Percentiles rank a stretch among this genome's conserved stretches.
phyloP scores from a whole-genome alignment of 768 basidiomycete genomes.

The Collybiopsis luxurians region DNA sequence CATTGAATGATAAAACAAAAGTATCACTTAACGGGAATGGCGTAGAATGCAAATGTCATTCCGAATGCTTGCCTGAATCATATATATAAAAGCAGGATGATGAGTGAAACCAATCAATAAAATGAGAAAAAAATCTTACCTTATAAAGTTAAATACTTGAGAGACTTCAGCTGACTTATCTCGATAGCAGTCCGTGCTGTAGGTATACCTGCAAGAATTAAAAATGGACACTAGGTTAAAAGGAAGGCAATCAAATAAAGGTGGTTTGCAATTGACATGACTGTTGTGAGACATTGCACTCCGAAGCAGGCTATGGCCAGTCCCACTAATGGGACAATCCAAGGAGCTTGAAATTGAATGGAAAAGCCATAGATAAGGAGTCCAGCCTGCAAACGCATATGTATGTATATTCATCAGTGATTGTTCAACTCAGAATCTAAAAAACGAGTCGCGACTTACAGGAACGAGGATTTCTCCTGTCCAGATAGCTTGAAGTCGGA shows the following conservation, averaged over 20 bases:
- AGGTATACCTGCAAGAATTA: not conserved
- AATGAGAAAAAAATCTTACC: not conserved
- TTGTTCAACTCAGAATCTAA: too few species aligned
- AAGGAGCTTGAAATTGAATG: not conserved
- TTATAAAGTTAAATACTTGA: constrained; percentile 1
- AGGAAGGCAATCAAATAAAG: too few species aligned
- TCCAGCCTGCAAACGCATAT: not conserved
- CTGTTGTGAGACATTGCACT: not conserved
- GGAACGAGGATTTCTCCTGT: not conserved
- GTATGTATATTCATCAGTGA: too few species aligned
- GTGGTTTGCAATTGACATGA: too few species aligned
- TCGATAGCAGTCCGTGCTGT: not conserved
- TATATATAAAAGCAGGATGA: too few species aligned
- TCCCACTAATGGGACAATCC: not conserved
- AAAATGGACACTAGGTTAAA: too few species aligned
- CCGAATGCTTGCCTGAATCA: not conserved
- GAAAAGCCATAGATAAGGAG: not conserved
- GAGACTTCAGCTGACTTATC: not conserved
- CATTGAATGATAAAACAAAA: too few species aligned
- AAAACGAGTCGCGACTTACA: too few species aligned
- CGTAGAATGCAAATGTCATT: not conserved
- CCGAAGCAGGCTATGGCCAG: not conserved
- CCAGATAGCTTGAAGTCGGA: not conserved
- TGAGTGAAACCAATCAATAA: too few species aligned
- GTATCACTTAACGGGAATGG: not conserved